Base-by-base conservation (phyloP, 2,329 filamentous ascomycete genomes). In the Talaromyces islandicus region DNA sequence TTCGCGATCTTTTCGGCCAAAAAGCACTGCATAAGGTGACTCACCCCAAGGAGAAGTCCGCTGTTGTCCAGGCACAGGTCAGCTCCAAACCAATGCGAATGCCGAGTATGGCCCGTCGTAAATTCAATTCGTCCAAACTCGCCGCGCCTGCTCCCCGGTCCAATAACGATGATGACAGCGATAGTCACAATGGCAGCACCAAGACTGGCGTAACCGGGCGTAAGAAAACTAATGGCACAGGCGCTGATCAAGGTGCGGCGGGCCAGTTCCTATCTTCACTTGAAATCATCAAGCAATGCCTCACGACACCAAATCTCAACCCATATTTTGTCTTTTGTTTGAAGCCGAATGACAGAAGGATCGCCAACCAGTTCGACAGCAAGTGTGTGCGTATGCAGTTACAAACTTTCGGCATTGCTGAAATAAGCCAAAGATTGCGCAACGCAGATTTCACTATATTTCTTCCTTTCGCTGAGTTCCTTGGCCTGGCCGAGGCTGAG, bases 321-420 rank as follows among this genome's bases (percentile, higher is more conserved):
- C 85, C 89, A 0, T 99, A 99, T 76, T 97, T 97, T 68, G 85
- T 99, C 51, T 97, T 99, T 76, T 99, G 94, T 70, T 78, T 99
- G 64, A 99, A 99, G 77, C 93, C 94, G 24, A 99, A 99, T 67
- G 94, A 99, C 72, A 85, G 94, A 57, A 87, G 94, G 55, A 99
- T 99, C 66, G 93, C 94, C 63, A 99, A 99, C 67, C 94, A 99
- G 70, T 99, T 97, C 68, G 94, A 99, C 75, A 97, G 92, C 83
- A 97, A 97, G 75, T 99, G 94, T 72, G 94, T 99, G 24, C 88
- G 94, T 4, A 90, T 90, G 11, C 94, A 99, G 72, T 85, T 99
- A 1, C 93, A 97, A 71, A 96, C 92, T 0, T 91, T 97, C 66
- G 94, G 94, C 32, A 96, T 99, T 69, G 92, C 92, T 1, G 94